Conservation (phyloP, 2,329 filamentous ascomycete species). For the Aureobasidium sp. region DNA sequence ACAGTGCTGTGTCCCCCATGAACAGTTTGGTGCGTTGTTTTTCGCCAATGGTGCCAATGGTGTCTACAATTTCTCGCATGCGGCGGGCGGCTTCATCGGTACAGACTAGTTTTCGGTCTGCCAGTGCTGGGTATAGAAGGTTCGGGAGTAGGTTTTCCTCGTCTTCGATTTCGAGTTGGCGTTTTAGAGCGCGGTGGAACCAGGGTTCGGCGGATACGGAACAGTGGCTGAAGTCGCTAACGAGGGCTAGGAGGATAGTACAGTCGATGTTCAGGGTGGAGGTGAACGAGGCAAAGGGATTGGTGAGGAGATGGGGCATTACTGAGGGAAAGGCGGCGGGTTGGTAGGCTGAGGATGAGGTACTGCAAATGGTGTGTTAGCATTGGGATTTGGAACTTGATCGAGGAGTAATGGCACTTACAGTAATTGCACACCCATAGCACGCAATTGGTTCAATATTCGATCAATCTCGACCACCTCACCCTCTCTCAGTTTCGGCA, state of each 20-base stretch:
- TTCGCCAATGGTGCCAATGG: slow-evolving; percentile 56
- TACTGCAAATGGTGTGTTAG: slow-evolving; percentile 3
- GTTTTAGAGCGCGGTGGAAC: slow-evolving; percentile 53
- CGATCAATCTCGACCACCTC: slow-evolving; percentile 48
- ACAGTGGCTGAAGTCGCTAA: slow-evolving; percentile 65
- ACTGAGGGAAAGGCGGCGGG: slow-evolving; percentile 21
- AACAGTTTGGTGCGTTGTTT: slow-evolving; percentile 53
- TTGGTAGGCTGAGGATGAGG: slow-evolving; percentile 19
- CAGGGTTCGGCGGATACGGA: slow-evolving; percentile 41
- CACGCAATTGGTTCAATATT: slow-evolving; percentile 49
- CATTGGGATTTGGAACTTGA: too few relatives aligned
- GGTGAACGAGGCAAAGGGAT: slow-evolving; percentile 33
- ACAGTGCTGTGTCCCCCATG: slow-evolving; percentile 37
- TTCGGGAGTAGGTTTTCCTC: slow-evolving; percentile 53
- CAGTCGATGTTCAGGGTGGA: slow-evolving; percentile 54
- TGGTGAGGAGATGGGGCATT: slow-evolving; percentile 29
- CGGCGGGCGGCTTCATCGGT: slow-evolving; percentile 58
- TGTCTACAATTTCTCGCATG: slow-evolving; percentile 59
- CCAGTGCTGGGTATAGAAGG: slow-evolving; percentile 56
- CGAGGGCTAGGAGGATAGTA: slow-evolving; percentile 63
- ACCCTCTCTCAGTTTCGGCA: slow-evolving; percentile 51
- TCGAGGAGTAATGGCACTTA: neutral
- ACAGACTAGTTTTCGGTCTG: slow-evolving; percentile 52
- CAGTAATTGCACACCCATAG: slow-evolving; percentile 37
- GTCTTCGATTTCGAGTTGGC: slow-evolving; percentile 59